Base-by-base conservation (phyloP, 345 rosid genomes). In the Gossypium rotundifolium region DNA sequence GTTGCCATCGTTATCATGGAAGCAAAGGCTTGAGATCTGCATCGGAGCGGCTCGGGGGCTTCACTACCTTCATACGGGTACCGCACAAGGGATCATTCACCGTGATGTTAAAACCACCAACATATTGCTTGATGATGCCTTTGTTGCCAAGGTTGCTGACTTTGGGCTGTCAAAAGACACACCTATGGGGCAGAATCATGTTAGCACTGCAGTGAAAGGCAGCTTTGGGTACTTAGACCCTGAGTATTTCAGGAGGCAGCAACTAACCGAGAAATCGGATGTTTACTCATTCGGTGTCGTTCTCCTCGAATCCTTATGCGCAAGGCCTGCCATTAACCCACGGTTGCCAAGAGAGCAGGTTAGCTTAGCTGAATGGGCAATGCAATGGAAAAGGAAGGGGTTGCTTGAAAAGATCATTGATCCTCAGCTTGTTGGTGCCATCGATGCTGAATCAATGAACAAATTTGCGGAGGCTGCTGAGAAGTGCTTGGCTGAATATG, bases 31-130 rank as follows among this genome's bases (percentile, higher is more conserved):
- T 6, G 97, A 91, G 86, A 89, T 91, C 70, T 82, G 82, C 76
- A 91, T 91, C 22, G 97, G 97, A 10, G 75, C 97, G 11, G 97
- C 97, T 16, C 88, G 94, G 0, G 97, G 97, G 58, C 89, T 89
- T 75, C 97, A 91, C 74, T 91, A 91, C 79, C 77, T 91, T 45
- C 97, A 91, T 80, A 91, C 97, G 0, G 97, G 97, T 16, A 89
- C 97, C n/a, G 92, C 97, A 42, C 97, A 91, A 74, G 97, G 97
- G 45, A 91, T 91, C 76, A 91, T 91, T 72, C 97, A 91, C 74
- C 90, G 97, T 2, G 97, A 91, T 70, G 97, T 91, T 17, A 91
- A 91, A 81, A 88, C 90, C 23, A 91, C 97, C 40, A 91, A 91
- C 73, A 91, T 91, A 68, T 75, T 91, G 69, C 94, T 91, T 2